Evolutionary conservation across 345 rosid genomes (phyloP).

Genomic region (Gossypium stocksii): DNA sequence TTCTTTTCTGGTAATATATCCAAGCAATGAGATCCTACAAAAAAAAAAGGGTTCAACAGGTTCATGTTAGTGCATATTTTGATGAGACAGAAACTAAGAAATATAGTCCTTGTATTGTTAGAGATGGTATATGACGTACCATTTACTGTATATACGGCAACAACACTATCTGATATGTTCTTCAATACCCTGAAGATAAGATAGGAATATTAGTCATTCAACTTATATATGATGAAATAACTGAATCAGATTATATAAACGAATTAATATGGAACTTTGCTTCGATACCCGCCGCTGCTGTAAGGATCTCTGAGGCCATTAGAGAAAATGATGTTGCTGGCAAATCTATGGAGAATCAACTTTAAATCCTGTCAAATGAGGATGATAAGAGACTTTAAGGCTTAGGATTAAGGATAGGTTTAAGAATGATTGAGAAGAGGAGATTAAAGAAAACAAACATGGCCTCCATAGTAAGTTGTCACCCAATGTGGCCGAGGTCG

Average conservation of each 20-base stretch:
- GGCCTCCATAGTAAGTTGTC: conserved; percentile 58
- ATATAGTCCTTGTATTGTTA: neutral
- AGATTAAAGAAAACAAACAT: conserved; percentile 23
- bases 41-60: neutral
- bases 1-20: conserved; percentile 20
- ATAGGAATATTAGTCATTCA: neutral
- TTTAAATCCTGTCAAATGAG: conserved; percentile 38
- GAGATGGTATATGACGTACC: conserved; percentile 22
- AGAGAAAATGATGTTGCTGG: conserved; percentile 60
- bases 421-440: neutral
- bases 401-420: neutral
- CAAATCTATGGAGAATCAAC: conserved; percentile 37
- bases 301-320: conserved; percentile 56
- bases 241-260: neutral
- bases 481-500: conserved; percentile 68
- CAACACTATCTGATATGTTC: conserved; percentile 39
- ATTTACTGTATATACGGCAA: conserved; percentile 28
- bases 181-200: conserved; percentile 32
- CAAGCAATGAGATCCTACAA: conserved; percentile 44
- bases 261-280: neutral
- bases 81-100: conserved; percentile 7
- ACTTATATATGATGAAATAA: neutral
- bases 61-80: neutral
- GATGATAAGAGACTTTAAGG: neutral
- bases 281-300: conserved; percentile 47